Conservation (phyloP, 1,284 basidiomycete genomes). For the Trichosporon coremiiforme region DNA sequence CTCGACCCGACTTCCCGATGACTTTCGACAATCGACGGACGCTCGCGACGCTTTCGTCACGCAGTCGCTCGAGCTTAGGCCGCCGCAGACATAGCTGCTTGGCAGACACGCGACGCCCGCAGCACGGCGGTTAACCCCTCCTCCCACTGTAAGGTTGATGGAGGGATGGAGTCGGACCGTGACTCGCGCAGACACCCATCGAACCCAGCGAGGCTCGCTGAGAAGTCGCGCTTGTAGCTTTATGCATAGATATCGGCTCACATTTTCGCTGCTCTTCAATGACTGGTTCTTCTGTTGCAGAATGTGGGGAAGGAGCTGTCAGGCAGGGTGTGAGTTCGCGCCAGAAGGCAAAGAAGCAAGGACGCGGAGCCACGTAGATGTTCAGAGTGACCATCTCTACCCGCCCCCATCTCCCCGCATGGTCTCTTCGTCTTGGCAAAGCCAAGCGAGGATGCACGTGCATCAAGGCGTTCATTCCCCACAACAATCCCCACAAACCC, state of each 20-base stretch:
- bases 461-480: too few relatives aligned
- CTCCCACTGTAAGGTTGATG: background rate
- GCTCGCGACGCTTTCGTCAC: background rate
- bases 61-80: background rate
- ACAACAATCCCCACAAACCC: too few relatives aligned
- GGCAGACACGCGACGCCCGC: background rate
- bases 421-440: too few relatives aligned
- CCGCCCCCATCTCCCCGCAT: too few relatives aligned
- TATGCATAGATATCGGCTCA: constrained; percentile 13
- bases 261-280: too few relatives aligned
- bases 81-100: background rate
- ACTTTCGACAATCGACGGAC: background rate
- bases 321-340: too few relatives aligned
- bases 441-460: too few relatives aligned
- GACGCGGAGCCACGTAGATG: too few relatives aligned
- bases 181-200: constrained; percentile 7
- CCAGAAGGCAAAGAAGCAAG: too few relatives aligned
- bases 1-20: background rate
- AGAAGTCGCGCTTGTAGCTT: background rate
- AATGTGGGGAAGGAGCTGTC: too few relatives aligned
- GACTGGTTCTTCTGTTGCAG: too few relatives aligned
- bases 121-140: background rate
- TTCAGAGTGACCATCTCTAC: too few relatives aligned
- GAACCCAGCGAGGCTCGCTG: constrained; percentile 9
- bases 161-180: background rate